Percentiles rank a stretch among this genome's conserved stretches.
phyloP scores from a whole-genome alignment of 2,329 filamentous ascomycete genomes.

The Samsoniella hepiali region DNA sequence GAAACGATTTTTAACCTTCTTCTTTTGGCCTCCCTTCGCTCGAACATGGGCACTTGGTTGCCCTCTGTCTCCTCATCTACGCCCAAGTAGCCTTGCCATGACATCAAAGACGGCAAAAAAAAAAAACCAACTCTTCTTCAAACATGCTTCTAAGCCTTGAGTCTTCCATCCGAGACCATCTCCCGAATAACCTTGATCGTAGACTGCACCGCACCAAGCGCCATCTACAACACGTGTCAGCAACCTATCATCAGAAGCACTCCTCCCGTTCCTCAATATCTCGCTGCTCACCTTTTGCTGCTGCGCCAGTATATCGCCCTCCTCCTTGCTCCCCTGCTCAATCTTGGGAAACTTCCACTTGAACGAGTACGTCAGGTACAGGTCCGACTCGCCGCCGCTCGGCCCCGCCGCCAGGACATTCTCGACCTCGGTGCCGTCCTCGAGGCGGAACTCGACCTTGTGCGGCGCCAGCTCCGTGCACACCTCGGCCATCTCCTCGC shows the following conservation, averaged over 20 bases:
- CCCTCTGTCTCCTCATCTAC: neutral
- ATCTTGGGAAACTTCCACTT: slow-evolving; percentile 28
- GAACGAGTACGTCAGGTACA: slow-evolving; percentile 35
- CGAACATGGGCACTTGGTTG: neutral
- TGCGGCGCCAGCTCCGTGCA: slow-evolving; percentile 30
- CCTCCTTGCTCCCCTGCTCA: slow-evolving; percentile 24
- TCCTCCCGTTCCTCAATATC: neutral
- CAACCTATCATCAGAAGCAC: neutral
- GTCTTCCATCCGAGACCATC: slow-evolving; percentile 24
- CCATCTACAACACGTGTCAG: slow-evolving; percentile 23
- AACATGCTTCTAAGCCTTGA: slow-evolving; percentile 7
- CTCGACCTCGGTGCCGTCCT: slow-evolving; percentile 31
- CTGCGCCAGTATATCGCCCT: slow-evolving; percentile 21
- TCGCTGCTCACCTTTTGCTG: slow-evolving; percentile 25
- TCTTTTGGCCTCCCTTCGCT: neutral
- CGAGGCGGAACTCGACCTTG: slow-evolving; percentile 31
- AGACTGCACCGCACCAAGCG: slow-evolving; percentile 27
- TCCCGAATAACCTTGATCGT: slow-evolving; percentile 27
- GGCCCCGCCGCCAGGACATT: slow-evolving; percentile 31
- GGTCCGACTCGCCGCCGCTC: slow-evolving; percentile 23
- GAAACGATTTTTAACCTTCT: too few relatives aligned
- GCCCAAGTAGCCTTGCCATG: neutral
- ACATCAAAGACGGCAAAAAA: neutral
- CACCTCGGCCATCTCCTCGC: slow-evolving; percentile 26
- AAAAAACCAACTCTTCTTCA: neutral